These are phyloP conservation scores for Rhodotorula mucilaginosa DNA, from an alignment of 1,284 basidiomycete genomes.

Conservation along the genomic window DNA sequence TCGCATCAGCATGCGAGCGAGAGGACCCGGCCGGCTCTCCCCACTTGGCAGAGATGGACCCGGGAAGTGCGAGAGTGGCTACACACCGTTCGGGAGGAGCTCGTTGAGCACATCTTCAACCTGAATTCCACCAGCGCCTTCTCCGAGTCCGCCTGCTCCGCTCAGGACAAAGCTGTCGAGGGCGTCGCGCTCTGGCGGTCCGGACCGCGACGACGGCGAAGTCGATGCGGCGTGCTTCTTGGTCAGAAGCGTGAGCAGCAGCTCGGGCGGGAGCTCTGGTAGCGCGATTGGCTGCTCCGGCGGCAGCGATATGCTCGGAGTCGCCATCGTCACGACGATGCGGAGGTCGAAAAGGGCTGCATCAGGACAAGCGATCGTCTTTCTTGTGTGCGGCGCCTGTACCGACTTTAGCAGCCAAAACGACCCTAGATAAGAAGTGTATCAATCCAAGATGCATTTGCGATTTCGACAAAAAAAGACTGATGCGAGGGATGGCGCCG, in stretches of 20 bases:
- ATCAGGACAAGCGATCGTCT: too few species aligned
- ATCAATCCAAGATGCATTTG: not conserved
- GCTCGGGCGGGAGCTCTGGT: slow-evolving; percentile 36
- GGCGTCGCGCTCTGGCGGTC: slow-evolving; percentile 24
- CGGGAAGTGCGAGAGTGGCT: not conserved
- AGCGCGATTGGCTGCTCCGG: slow-evolving; percentile 1
- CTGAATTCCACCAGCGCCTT: slow-evolving; percentile 11
- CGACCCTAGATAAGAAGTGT: not conserved
- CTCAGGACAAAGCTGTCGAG: slow-evolving; percentile 40
- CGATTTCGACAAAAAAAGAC: not conserved
- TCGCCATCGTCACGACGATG: slow-evolving; percentile 9
- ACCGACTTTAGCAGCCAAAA: too few species aligned
- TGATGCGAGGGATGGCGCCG: not conserved
- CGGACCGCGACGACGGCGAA: not conserved
- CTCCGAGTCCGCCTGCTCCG: not conserved
- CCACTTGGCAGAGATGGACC: not conserved
- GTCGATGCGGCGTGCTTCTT: not conserved
- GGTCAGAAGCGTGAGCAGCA: slow-evolving; percentile 30
- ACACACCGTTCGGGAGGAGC: slow-evolving; percentile 69
- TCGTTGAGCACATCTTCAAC: slow-evolving; percentile 60
- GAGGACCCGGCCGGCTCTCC: not conserved
- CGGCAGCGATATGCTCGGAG: slow-evolving; percentile 17
- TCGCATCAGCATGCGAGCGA: not conserved
- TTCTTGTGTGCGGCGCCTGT: too few species aligned
- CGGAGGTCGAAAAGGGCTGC: not conserved